phyloP scores from a whole-genome alignment of 164 flowering plant species.

The Protea cynaroides region DNA sequence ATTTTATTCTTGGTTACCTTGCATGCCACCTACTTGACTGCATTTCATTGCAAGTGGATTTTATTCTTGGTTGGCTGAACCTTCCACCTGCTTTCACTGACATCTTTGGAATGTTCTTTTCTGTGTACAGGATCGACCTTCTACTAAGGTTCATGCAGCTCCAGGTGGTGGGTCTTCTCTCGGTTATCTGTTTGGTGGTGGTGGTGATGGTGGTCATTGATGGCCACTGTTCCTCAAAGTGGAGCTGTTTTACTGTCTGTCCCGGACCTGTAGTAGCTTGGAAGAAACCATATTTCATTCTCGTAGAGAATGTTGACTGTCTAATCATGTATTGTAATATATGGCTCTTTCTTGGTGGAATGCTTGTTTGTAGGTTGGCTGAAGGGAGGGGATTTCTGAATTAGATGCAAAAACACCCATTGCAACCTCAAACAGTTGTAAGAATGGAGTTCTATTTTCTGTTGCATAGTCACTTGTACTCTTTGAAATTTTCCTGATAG shows the following conservation, averaged over 20 bases:
- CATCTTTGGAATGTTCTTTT: no score
- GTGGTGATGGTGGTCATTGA: not conserved
- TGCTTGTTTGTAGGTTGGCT: not conserved
- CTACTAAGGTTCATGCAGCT: slow-evolving; percentile 52
- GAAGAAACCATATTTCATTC: not conserved
- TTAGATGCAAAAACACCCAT: not conserved
- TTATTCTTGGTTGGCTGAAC: no score
- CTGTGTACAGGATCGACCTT: slow-evolving; percentile 36
- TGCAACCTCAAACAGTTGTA: not conserved
- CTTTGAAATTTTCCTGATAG: no score
- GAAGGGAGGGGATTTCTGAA: not conserved
- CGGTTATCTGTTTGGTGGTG: slow-evolving; percentile 40
- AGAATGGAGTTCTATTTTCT: no score
- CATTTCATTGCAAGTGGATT: no score
- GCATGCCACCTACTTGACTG: no score
- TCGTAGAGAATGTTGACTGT: not conserved
- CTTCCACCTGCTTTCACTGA: no score
- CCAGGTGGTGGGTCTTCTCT: slow-evolving; percentile 58
- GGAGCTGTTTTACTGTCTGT: not conserved
- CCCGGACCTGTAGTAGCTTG: not conserved
- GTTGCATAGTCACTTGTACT: no score
- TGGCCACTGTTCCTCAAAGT: not conserved
- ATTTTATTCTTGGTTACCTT: no score
- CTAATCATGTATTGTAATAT: not conserved
- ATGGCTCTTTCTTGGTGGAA: not conserved